Evolutionary conservation across 192 early-diverging fungal species (phyloP).

Genomic region (Coemansia aciculifera): DNA sequence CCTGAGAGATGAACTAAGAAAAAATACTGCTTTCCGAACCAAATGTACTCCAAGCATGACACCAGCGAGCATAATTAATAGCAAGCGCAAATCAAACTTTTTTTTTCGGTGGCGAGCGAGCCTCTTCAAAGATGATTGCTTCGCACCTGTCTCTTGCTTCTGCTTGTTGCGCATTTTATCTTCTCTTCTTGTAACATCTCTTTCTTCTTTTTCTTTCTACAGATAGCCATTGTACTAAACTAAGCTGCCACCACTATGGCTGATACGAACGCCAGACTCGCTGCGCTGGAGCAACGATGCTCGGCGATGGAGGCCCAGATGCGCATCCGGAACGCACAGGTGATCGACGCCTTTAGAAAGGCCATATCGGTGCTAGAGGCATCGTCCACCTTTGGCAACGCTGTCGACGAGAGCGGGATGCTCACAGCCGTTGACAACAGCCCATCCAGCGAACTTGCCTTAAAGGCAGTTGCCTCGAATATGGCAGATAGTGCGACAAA

Average conservation of each 20-base stretch:
- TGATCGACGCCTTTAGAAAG: slow-evolving; percentile 2
- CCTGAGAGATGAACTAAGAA: not conserved
- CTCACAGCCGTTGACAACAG: slow-evolving; percentile 8
- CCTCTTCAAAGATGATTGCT: too few species aligned
- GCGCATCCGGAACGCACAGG: not conserved
- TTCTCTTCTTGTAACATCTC: not conserved
- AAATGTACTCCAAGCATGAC: not conserved
- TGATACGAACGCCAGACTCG: not conserved
- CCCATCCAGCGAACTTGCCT: not conserved
- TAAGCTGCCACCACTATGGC: not conserved
- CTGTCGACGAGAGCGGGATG: not conserved
- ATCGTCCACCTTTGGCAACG: not conserved
- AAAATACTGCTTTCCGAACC: not conserved
- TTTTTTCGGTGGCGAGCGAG: not conserved
- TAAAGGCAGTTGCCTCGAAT: not conserved
- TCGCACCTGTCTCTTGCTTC: not conserved
- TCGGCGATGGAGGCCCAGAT: slow-evolving; percentile 5
- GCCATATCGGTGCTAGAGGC: slow-evolving; percentile 9
- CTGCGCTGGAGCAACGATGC: not conserved
- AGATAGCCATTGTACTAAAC: not conserved
- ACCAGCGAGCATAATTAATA: not conserved
- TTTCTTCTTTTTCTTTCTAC: not conserved
- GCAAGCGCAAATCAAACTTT: not conserved
- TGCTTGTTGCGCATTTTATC: not conserved
- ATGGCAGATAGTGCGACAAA: not conserved